Percentiles rank a stretch among this genome's conserved stretches.
Conservation (phyloP, 805 yeast species). For the Candida dajiaensis region DNA sequence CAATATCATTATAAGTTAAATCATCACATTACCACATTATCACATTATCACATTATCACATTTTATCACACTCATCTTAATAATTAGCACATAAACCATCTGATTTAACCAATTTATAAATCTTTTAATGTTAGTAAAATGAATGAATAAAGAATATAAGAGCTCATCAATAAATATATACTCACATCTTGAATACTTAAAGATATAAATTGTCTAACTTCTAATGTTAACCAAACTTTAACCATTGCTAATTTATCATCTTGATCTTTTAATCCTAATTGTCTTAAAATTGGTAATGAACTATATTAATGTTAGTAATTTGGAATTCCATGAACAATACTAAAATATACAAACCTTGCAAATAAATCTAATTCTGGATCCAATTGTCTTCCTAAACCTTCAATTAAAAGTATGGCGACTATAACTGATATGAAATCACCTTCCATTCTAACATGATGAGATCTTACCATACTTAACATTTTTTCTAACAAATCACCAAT, state of each 20-base stretch:
- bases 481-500: conserved; percentile 87
- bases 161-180: conserved; percentile 21
- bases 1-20: too few species aligned
- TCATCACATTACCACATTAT: too few species aligned
- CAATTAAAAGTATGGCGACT: conserved; percentile 85
- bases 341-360: conserved; percentile 80
- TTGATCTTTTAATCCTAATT: conserved; percentile 66
- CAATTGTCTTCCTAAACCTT: conserved; percentile 92
- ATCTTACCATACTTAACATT: conserved; percentile 85
- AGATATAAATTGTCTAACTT: conserved; percentile 77
- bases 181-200: conserved; percentile 78
- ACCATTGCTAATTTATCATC: conserved; percentile 72
- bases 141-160: too few species aligned
- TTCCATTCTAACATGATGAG: conserved; percentile 96
- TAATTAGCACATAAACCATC: conserved; percentile 65
- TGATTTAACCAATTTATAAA: conserved; percentile 49
- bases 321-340: conserved; percentile 29
- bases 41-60: too few species aligned
- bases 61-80: too few species aligned
- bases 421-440: conserved; percentile 94
- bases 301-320: conserved; percentile 18
- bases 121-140: conserved; percentile 23
- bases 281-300: conserved; percentile 43
- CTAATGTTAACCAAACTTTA: conserved; percentile 87
- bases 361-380: conserved; percentile 92